Evolutionary conservation across 129 eudicot genomes (phyloP).

Genomic region (Erigeron canadensis): DNA sequence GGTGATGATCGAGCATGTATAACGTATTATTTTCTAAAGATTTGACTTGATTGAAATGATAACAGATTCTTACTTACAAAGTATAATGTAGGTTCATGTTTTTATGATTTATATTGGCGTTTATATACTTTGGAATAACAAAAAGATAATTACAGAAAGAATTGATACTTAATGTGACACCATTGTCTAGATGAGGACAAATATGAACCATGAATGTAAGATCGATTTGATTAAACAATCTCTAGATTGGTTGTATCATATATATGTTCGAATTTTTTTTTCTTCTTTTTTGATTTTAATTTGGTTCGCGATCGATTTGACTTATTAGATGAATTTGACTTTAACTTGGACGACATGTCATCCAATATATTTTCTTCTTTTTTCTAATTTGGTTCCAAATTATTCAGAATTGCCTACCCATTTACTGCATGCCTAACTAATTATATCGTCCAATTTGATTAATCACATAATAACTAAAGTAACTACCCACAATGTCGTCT

Average conservation of each 20-base stretch:
- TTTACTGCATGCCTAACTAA: no score
- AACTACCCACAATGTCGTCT: no score
- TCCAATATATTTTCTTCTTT: no score
- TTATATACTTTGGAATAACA: constrained; percentile 16
- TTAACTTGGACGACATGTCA: no score
- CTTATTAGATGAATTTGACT: no score
- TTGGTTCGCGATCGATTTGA: no score
- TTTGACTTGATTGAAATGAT: constrained; percentile 22
- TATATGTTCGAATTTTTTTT: neutral
- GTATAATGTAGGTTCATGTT: constrained; percentile 8
- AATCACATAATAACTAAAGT: no score
- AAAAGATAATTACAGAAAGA: constrained; percentile 14
- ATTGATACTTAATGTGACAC: constrained; percentile 38
- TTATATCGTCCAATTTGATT: no score
- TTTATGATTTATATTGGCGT: neutral
- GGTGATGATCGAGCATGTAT: no score
- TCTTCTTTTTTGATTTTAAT: neutral
- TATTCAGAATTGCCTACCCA: no score
- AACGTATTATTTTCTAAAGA: neutral
- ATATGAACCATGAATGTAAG: neutral
- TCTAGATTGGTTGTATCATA: neutral
- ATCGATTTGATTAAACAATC: constrained; percentile 1
- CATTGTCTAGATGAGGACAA: constrained; percentile 16
- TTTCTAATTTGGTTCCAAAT: no score
- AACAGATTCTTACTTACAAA: constrained; percentile 9